Evolutionary conservation across 169 alveolate species (phyloP).

Genomic region (Cryptosporidium felis): DNA sequence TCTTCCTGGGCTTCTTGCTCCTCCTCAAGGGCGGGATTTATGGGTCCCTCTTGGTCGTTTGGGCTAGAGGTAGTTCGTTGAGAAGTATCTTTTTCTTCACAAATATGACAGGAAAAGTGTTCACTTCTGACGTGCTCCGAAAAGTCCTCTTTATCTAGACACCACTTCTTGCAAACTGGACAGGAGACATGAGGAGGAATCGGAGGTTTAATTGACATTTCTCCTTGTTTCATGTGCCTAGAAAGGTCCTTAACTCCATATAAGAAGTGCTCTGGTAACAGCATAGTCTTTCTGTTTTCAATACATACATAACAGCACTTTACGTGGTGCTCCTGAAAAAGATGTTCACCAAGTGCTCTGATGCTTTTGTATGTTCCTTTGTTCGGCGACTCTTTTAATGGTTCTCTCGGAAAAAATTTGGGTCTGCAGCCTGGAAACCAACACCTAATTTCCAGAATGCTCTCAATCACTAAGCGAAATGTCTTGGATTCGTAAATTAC

Average conservation of each 20-base stretch:
- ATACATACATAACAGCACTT: slow-evolving; percentile 65
- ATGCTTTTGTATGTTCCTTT: slow-evolving; percentile 2
- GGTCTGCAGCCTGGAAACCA: slow-evolving; percentile 68
- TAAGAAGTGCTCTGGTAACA: slow-evolving; percentile 52
- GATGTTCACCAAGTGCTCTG: slow-evolving; percentile 53
- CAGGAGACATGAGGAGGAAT: slow-evolving; percentile 61
- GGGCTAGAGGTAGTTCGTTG: too few relatives aligned
- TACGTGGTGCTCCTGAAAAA: slow-evolving; percentile 23
- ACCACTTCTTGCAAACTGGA: slow-evolving; percentile 60
- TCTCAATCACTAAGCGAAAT: slow-evolving; percentile 23
- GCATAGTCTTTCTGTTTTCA: slow-evolving; percentile 61
- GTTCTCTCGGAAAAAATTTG: neutral
- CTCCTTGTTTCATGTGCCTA: slow-evolving; percentile 47
- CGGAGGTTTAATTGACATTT: slow-evolving; percentile 44
- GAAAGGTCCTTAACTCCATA: slow-evolving; percentile 40
- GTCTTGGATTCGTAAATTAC: slow-evolving; percentile 39
- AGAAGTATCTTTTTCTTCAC: slow-evolving; percentile 38
- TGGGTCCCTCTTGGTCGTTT: too few relatives aligned
- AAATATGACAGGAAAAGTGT: slow-evolving; percentile 54
- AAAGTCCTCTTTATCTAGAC: slow-evolving; percentile 58
- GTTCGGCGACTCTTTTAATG: neutral
- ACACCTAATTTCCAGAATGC: slow-evolving; percentile 42
- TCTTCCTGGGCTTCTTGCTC: too few relatives aligned
- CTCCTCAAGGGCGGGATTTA: too few relatives aligned
- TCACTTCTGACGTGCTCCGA: slow-evolving; percentile 62